Base-by-base conservation (phyloP, 75 land plant species). In the Cryptomeria japonica region DNA sequence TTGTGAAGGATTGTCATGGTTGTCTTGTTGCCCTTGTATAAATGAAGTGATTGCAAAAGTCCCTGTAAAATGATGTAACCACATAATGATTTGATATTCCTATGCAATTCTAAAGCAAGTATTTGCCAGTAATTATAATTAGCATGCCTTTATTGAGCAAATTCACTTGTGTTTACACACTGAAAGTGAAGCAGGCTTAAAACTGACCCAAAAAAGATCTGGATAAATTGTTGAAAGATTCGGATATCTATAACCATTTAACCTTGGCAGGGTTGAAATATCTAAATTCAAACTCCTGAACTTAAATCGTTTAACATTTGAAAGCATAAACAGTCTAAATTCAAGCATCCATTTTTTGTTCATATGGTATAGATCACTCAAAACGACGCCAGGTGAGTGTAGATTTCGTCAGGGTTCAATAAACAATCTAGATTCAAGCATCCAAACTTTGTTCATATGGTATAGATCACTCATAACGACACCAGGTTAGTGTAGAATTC, bases 21-120 rank as follows among this genome's bases (percentile, higher is more conserved):
- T 80, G 46, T 41, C 83, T 80, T 80, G 44, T 80, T 80, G 28
- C 83, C 87, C 79, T 19, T 90, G 88, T 10, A 91, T 36, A 44
- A 88, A 87, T 80, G 83, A 80, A 80, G 83, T 44, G 10, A 41
- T 75, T 14, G 14, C 77, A 75, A 34, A 80, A 80, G 8, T 22
- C 38, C 83, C 46, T 79, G n/a, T 0, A 75, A 34, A 2, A 32
- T 75, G 77, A 34, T 34, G 16, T 34, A 3, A 75, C 72, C 25
- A 68, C n/a, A 68, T 8, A 22, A 68, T 8, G 72, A 68, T 68
- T 18, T 22, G 32, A 72, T n/a, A 72, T 72, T 32, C 76, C 36
- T n/a, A 5, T 58, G 6, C 22, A 22, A 58, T 58, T 3, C 64
- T 58, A 19, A 22, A 19, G 16, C 64, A 22, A 58, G 64, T 19